Conservation (phyloP, 495 filamentous ascomycete species). For the Elaphomyces granulatus region DNA sequence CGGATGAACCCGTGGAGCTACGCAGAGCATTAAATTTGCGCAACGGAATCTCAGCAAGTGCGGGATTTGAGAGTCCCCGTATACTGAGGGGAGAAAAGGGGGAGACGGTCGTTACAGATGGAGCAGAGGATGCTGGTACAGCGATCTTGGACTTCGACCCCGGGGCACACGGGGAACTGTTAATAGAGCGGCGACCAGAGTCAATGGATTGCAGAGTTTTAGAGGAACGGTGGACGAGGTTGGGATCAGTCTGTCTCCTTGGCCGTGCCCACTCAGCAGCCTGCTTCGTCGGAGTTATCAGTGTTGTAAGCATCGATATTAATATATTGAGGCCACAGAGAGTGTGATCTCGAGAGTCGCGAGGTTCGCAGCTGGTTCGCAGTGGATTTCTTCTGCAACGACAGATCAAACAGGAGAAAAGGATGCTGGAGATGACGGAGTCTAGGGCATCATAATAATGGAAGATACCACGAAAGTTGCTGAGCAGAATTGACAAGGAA, state of each 20-base stretch:
- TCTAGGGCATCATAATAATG: no score
- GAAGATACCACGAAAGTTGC: no score
- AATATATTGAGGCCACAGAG: no score
- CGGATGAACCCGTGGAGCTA: conserved; percentile 3
- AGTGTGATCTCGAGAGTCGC: no score
- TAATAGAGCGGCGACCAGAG: conserved; percentile 5
- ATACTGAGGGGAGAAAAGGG: conserved; percentile 5
- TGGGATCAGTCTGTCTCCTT: conserved; percentile 6
- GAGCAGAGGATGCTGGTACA: conserved; percentile 1
- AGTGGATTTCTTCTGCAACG: no score
- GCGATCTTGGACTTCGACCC: no score
- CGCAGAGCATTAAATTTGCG: conserved; percentile 6
- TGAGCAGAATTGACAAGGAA: no score
- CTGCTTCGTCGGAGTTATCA: background rate
- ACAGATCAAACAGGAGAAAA: no score
- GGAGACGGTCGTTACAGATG: conserved; percentile 3
- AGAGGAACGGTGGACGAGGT: conserved; percentile 4
- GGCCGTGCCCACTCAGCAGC: conserved; percentile 3
- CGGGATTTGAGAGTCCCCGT: conserved; percentile 5
- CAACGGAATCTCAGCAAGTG: conserved; percentile 6
- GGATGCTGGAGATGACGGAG: no score
- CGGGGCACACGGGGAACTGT: no score
- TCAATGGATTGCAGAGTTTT: no score
- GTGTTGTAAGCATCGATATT: background rate
- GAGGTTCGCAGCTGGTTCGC: no score